Conservation (phyloP, 176 grass and related monocot species). For the Musa beccarii region DNA sequence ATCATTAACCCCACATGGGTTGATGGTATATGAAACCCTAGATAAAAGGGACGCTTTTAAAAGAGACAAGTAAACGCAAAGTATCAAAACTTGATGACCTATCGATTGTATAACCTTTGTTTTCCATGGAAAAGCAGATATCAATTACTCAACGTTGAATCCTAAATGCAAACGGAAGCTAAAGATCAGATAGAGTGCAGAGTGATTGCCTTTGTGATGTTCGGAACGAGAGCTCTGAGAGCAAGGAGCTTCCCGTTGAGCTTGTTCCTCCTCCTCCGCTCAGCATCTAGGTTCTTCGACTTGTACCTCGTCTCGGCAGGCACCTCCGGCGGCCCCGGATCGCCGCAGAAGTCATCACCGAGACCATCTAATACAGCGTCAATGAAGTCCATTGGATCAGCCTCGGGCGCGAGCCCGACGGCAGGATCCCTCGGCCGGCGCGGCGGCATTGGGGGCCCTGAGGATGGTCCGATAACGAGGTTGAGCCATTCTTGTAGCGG, state of each 20-base stretch:
- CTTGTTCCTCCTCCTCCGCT: conserved; percentile 58
- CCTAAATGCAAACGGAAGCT: not conserved
- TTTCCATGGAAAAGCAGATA: not conserved
- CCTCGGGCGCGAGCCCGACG: not conserved
- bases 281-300: conserved; percentile 88
- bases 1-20: too few species aligned
- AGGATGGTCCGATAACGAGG: not conserved
- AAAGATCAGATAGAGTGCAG: not conserved
- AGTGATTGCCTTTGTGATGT: conserved; percentile 64
- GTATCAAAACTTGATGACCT: too few species aligned
- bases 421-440: not conserved
- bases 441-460: not conserved
- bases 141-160: not conserved
- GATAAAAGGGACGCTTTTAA: too few species aligned
- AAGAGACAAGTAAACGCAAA: too few species aligned
- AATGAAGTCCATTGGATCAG: conserved; percentile 26
- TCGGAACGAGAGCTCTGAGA: conserved; percentile 74
- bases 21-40: too few species aligned
- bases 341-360: conserved; percentile 16
- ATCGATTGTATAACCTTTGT: not conserved
- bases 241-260: conserved; percentile 80
- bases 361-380: conserved; percentile 22
- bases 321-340: conserved; percentile 1
- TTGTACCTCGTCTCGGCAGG: conserved; percentile 33
- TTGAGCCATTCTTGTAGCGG: too few species aligned